Evolutionary conservation across 2,329 filamentous ascomycete genomes (phyloP), one percentile per base, ranked within the genome.

Genomic region (Pyrenophora tritici-repentis): DNA sequence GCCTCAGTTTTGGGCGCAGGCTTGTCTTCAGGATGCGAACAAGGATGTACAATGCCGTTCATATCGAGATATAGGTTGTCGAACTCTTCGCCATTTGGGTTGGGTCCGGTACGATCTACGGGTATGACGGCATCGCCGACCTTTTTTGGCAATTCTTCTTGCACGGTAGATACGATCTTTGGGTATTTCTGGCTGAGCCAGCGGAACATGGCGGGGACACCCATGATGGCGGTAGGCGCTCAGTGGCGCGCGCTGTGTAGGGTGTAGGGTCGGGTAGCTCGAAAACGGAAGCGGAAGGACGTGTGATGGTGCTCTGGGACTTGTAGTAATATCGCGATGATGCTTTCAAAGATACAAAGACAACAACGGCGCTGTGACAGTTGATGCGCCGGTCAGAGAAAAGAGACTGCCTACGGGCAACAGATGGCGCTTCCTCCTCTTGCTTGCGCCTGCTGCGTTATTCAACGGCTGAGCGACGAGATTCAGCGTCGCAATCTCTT

Each of bases 31-130:
- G 94, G 94, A 77, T 99, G 94, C 39, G 93, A 96, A 78, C 94
- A 99, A 26, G 95, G 95, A 79, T 99, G 94, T 32, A 99, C 94
- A 62, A 99, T 99, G 72, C 94, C 95, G 75, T 99, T 99, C 93
- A 99, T 97, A 70, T 99, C 94, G 58, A 99, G 84, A 71, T 99
- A 99, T 5, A 99, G 81, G 68, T 99, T 99, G 77, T 99, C 93
- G 68, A 96, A 90, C 75, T 99, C 94, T 76, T 97, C 93, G 72
- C 91, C 91, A 76, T 99, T 99, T 2, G 95, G 95, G 70, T 99
- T 99, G 5, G 90, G 86, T 33, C 84, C 80, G 6, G 88, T 91
- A 9, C 85, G 86, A 71, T 99, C 91, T 55, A 97, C 85, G 2
- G 94, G 94, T 50, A 97, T 87, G 62, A 84, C 81, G 36, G 87